Base-by-base conservation (phyloP, 202 grass and related monocot genomes). In the Elaeis oleifera region DNA sequence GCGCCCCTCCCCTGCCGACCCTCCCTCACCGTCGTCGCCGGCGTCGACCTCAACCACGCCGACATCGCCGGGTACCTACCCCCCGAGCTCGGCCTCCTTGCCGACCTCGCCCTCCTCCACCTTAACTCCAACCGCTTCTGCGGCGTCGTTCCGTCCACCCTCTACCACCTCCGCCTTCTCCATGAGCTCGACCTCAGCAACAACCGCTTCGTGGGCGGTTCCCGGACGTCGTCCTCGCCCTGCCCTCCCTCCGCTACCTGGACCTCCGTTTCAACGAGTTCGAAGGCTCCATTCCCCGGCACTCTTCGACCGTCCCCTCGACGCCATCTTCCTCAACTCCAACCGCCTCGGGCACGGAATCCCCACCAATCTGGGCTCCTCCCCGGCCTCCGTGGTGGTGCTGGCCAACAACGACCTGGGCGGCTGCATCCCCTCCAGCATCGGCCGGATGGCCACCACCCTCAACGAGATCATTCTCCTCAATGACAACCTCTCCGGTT, bases 91-190 rank as follows among this genome's bases (percentile, higher is more conserved):
- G 76, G 79, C 2, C 69, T 79, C 1, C 65, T 97, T 2, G 74
- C 88, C 0, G 88, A 97, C 65, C 83, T 97, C 0, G 94, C 94
- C 0, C 84, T 97, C 7, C 1, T 97, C 36, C 94, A 97, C 73
- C 83, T 97, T 64, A 97, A 97, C 85, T 97, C 94, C 25, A 97
- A 97, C 77, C 84, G 94, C 36, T 89, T 97, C 78, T 97, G 94
- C 65, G 94, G 94, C 44, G 28, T 80, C 1, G 23, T 97, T 0
- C 88, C 94, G 0, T 6, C 23, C 54, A 68, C 94, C 5, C 84
- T 97, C 69, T 20, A 60, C 5, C 60, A 4, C 29, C 77, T 97
- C 3, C 71, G 1, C 9, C 68, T 76, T 0, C 76, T 97, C 51
- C 85, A 92, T 66, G 94, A 99, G 79, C 88, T 99, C 60, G 94